phyloP scores from a whole-genome alignment of 2,329 filamentous ascomycete genomes.

The Pseudocercospora vitis region DNA sequence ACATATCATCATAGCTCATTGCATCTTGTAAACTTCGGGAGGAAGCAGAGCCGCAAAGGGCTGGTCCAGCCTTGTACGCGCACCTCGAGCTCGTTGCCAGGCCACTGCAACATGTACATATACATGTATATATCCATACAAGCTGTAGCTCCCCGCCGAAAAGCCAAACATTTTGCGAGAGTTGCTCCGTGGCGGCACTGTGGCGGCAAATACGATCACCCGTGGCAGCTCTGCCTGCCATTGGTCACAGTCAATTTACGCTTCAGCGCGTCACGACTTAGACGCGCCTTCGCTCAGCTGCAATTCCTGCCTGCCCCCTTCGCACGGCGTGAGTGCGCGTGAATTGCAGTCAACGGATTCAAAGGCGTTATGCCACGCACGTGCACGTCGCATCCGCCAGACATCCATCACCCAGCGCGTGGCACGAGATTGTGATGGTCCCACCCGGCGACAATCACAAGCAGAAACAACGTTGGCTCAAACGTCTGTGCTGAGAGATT shows the following conservation, averaged over 20 bases:
- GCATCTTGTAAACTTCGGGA: background rate
- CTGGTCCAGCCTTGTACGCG: too few species aligned
- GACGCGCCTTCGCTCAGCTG: background rate
- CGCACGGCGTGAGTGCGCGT: background rate
- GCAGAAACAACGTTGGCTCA: background rate
- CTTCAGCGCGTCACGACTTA: constrained; percentile 1
- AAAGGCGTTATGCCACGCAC: constrained; percentile 1
- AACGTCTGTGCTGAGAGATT: background rate
- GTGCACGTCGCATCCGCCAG: background rate
- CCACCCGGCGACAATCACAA: background rate
- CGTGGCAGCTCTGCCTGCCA: background rate
- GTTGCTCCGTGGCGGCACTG: background rate
- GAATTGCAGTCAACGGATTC: too few species aligned
- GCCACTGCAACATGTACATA: too few species aligned
- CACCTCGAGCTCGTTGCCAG: too few species aligned
- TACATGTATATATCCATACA: background rate
- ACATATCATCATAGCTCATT: background rate
- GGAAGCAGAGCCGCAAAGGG: too few species aligned
- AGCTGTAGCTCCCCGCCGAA: background rate
- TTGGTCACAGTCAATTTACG: background rate
- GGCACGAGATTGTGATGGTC: constrained; percentile 4
- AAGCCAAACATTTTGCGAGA: background rate
- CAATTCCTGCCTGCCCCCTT: background rate
- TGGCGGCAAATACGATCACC: background rate
- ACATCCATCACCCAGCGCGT: constrained; percentile 3